A percentile compares a stretch with the other conserved stretches of the same genome.
phyloP scores from a whole-genome alignment of 257 asterid genomes.

The Solanum tarijense region DNA sequence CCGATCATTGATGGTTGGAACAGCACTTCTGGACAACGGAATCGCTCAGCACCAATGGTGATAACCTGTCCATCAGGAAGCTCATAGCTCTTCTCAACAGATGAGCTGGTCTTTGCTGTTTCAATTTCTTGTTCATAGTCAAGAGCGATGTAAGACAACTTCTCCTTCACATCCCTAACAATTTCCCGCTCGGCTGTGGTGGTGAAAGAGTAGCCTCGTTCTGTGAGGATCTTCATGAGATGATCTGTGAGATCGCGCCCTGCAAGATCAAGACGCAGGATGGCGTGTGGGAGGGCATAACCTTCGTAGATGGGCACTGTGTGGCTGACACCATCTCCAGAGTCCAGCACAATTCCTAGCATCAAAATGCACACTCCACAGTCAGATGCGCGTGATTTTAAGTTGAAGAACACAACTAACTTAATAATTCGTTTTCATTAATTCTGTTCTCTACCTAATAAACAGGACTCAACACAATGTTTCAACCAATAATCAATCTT shows the following conservation, averaged over 20 bases:
- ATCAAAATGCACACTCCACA: neutral
- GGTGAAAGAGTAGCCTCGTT: slow-evolving; percentile 20
- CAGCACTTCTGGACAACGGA: slow-evolving; percentile 32
- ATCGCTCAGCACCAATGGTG: slow-evolving; percentile 28
- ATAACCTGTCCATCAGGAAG: slow-evolving; percentile 19
- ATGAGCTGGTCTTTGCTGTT: slow-evolving; percentile 20
- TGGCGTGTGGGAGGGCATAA: slow-evolving; percentile 14
- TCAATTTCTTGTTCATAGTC: slow-evolving; percentile 26
- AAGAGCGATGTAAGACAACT: slow-evolving; percentile 14
- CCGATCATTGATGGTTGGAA: slow-evolving; percentile 32
- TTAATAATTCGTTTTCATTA: neutral
- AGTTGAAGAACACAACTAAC: neutral
- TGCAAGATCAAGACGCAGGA: slow-evolving; percentile 16
- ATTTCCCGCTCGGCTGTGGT: slow-evolving; percentile 23
- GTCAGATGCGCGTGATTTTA: neutral
- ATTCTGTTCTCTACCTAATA: neutral
- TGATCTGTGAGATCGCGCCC: slow-evolving; percentile 22
- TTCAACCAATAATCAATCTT: neutral
- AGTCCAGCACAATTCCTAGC: slow-evolving; percentile 20
- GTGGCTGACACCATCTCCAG: slow-evolving; percentile 24
- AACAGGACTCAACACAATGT: neutral
- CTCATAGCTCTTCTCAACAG: slow-evolving; percentile 24
- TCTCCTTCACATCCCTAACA: slow-evolving; percentile 19
- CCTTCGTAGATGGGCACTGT: slow-evolving; percentile 27
- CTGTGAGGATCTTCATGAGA: slow-evolving; percentile 22